phyloP scores from a whole-genome alignment of 2,329 filamentous ascomycete species.

The Hypoxylon sp. region DNA sequence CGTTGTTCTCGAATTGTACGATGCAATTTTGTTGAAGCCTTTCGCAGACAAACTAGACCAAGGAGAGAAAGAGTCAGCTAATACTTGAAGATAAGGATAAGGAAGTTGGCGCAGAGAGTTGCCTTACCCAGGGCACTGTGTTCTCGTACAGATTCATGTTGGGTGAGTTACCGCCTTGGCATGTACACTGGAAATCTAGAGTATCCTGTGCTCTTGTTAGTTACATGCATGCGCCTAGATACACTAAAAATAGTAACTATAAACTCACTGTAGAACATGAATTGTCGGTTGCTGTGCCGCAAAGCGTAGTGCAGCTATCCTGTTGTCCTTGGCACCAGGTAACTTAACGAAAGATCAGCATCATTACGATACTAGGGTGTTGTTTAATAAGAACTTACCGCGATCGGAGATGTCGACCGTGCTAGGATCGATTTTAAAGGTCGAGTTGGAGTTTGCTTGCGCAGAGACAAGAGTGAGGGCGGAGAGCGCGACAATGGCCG shows the following conservation, averaged over 20 bases:
- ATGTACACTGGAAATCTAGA: conserved; percentile 66
- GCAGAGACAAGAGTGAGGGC: conserved; percentile 61
- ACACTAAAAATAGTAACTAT: not conserved
- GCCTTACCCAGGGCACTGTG: conserved; percentile 61
- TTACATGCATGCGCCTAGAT: not conserved
- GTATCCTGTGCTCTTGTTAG: conserved; percentile 55
- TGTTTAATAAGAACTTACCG: conserved; percentile 57
- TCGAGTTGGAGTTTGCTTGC: conserved; percentile 57
- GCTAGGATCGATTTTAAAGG: conserved; percentile 63
- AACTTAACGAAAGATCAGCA: conserved; percentile 54
- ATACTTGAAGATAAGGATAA: not conserved
- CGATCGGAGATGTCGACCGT: conserved; percentile 54
- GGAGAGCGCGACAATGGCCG: conserved; percentile 62
- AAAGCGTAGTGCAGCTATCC: conserved; percentile 67
- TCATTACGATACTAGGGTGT: conserved; percentile 10
- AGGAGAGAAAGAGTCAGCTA: conserved; percentile 37
- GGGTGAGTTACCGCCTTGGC: conserved; percentile 65
- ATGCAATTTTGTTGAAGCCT: conserved; percentile 66
- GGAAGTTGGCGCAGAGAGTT: not conserved
- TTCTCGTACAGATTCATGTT: conserved; percentile 68
- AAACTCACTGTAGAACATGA: conserved; percentile 63
- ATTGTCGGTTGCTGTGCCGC: conserved; percentile 60
- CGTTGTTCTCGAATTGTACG: conserved; percentile 58
- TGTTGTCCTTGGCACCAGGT: conserved; percentile 67
- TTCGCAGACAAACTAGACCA: conserved; percentile 65